Percentiles rank a stretch among this genome's conserved stretches.
Evolutionary conservation across 768 basidiomycete genomes (phyloP).

Genomic region (Agaricus bisporus): DNA sequence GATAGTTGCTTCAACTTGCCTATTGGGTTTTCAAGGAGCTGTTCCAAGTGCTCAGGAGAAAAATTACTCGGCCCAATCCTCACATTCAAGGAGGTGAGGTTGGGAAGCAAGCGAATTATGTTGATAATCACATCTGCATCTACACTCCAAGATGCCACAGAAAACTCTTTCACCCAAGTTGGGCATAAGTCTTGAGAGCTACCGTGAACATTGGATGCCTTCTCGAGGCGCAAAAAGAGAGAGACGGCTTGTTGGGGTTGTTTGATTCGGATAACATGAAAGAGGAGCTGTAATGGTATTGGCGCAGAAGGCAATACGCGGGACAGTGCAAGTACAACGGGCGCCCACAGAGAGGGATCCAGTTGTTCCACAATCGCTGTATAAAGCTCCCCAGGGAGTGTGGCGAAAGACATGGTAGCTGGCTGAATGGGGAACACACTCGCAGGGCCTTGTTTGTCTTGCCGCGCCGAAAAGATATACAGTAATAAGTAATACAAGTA

Average conservation of each 20-base stretch:
- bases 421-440: background rate
- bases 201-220: conserved; percentile 7
- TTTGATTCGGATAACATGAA: conserved; percentile 47
- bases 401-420: conserved; percentile 21
- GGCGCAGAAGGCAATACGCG: conserved; percentile 57
- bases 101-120: conserved; percentile 51
- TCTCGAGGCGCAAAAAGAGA: conserved; percentile 51
- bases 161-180: conserved; percentile 41
- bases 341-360: conserved; percentile 38
- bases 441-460: conserved; percentile 3
- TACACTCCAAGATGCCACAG: conserved; percentile 57
- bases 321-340: conserved; percentile 50
- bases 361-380: conserved; percentile 49
- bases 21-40: conserved; percentile 47
- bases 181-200: conserved; percentile 16
- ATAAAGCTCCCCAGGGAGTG: conserved; percentile 65
- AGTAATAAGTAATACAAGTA: conserved; percentile 9
- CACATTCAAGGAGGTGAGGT: conserved; percentile 44
- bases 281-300: conserved; percentile 53
- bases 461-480: conserved; percentile 5
- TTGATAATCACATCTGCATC: conserved; percentile 75
- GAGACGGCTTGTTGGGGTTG: conserved; percentile 45
- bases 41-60: conserved; percentile 75
- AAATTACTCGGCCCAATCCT: conserved; percentile 74
- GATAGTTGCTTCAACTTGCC: conserved; percentile 44